Evolutionary conservation across 2,329 filamentous ascomycete genomes (phyloP).

Genomic region (Clonostachys rosea): DNA sequence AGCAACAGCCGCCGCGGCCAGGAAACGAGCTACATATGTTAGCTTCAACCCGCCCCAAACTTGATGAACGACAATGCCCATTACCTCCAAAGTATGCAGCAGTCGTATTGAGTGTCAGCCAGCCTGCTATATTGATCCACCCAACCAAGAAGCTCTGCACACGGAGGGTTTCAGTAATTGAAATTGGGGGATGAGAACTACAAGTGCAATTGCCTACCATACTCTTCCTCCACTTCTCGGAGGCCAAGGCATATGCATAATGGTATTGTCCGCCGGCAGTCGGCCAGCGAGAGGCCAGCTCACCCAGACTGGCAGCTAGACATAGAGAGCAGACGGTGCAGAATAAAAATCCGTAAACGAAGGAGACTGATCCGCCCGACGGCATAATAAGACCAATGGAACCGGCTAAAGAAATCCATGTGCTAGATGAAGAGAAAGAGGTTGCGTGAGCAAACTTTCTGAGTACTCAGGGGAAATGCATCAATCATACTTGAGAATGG

Average conservation of each 20-base stretch:
- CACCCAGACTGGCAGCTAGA: constrained; percentile 33
- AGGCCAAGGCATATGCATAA: constrained; percentile 32
- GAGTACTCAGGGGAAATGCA: too few species aligned
- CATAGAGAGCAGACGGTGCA: constrained; percentile 37
- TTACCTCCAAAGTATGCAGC: constrained; percentile 35
- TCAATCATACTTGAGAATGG: too few species aligned
- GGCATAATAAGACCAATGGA: constrained; percentile 34
- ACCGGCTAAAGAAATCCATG: constrained; percentile 29
- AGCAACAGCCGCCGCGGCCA: too few species aligned
- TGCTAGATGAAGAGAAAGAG: constrained; percentile 6
- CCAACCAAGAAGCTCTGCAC: constrained; percentile 31
- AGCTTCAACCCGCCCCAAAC: constrained; percentile 21
- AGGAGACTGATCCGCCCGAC: constrained; percentile 32
- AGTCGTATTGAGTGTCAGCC: constrained; percentile 36
- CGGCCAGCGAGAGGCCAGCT: constrained; percentile 37
- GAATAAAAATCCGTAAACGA: constrained; percentile 40
- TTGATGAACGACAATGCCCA: constrained; percentile 29
- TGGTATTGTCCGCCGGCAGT: constrained; percentile 42
- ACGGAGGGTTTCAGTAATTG: too few species aligned
- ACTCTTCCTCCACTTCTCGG: constrained; percentile 27
- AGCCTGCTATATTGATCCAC: constrained; percentile 39
- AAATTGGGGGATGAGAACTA: too few species aligned
- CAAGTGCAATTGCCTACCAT: constrained; percentile 8
- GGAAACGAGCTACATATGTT: too few species aligned
- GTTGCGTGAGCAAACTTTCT: too few species aligned